Evolutionary conservation across 169 alveolate genomes (phyloP).

Genomic region (Plasmodium ovale): DNA sequence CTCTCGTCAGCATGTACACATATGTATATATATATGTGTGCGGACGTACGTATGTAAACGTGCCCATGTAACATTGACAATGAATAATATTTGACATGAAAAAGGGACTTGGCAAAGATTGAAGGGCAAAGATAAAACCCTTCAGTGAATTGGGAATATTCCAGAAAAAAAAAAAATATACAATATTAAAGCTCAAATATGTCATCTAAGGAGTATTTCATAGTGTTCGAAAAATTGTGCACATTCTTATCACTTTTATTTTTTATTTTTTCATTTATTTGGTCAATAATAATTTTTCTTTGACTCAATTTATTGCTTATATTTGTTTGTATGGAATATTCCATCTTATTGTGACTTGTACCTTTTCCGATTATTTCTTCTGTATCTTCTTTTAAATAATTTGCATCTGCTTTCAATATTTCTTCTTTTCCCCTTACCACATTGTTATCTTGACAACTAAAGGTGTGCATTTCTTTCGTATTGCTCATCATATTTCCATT

Average conservation of each 20-base stretch:
- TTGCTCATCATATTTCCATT: not conserved
- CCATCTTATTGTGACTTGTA: not conserved
- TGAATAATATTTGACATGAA: not conserved
- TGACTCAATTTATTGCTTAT: slow-evolving; percentile 29
- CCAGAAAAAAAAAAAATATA: not conserved
- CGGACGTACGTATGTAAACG: not conserved
- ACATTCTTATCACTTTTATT: slow-evolving; percentile 5
- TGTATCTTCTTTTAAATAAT: slow-evolving; percentile 5
- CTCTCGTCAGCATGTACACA: not conserved
- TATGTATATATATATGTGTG: too few relatives aligned
- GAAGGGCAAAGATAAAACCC: not conserved
- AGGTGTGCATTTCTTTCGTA: not conserved
- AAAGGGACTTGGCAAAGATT: not conserved
- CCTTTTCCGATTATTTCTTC: not conserved
- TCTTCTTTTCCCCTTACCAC: not conserved
- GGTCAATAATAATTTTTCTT: slow-evolving; percentile 53
- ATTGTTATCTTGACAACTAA: not conserved
- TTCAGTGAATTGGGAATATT: not conserved
- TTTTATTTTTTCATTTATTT: slow-evolving; percentile 69
- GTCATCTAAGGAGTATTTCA: slow-evolving; percentile 53
- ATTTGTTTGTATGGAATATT: slow-evolving; percentile 15
- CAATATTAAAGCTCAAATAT: slow-evolving; percentile 44
- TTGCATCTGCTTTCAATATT: not conserved
- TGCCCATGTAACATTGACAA: not conserved
- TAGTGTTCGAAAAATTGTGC: slow-evolving; percentile 21